Base-by-base conservation (phyloP, 345 rosid species). In the Clarkia xantiana region DNA sequence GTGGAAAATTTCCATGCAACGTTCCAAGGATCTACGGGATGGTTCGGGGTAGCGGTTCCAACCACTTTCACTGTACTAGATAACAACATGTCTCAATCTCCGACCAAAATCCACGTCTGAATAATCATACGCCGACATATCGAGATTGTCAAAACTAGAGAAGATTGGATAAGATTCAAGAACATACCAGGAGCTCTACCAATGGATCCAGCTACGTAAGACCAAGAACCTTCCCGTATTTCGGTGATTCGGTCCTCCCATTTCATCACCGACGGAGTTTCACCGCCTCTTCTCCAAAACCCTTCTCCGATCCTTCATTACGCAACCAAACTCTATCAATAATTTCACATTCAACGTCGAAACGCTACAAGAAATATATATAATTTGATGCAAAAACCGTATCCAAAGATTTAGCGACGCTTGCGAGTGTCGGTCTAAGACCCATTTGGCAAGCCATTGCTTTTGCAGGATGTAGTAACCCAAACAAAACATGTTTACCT, bases 51-150 rank as follows among this genome's bases (percentile, higher is more conserved):
- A 13, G 79, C 94, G 17, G 86, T 83, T 70, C 79, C 95, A 47
- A 83, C 87, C 53, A 83, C 79, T 75, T 86, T 82, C 74, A 56
- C 97, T 89, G 90, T 57, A 80, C 86, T 82, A 80, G 86, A 77
- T 64, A 64, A 54, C 25, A 62, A 42, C 25, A 29, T 41, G 52
- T 47, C 34, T 52, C 54, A 60, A 19, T 53, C 42, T 4, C 10
- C n/a, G n/a, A n/a, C n/a, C n/a, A n/a, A n/a, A n/a, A n/a, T n/a
- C n/a, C n/a, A n/a, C n/a, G n/a, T n/a, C n/a, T n/a, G n/a, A n/a
- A n/a, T n/a, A n/a, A n/a, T n/a, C n/a, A n/a, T n/a, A n/a, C n/a
- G n/a, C n/a, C n/a, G n/a, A n/a, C n/a, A n/a, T n/a, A n/a, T n/a
- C n/a, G n/a, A n/a, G n/a, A n/a, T n/a, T n/a, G n/a, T n/a, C n/a